Evolutionary conservation across 2,329 filamentous ascomycete genomes (phyloP).

Genomic region (Penicillium aurantiogriseum): DNA sequence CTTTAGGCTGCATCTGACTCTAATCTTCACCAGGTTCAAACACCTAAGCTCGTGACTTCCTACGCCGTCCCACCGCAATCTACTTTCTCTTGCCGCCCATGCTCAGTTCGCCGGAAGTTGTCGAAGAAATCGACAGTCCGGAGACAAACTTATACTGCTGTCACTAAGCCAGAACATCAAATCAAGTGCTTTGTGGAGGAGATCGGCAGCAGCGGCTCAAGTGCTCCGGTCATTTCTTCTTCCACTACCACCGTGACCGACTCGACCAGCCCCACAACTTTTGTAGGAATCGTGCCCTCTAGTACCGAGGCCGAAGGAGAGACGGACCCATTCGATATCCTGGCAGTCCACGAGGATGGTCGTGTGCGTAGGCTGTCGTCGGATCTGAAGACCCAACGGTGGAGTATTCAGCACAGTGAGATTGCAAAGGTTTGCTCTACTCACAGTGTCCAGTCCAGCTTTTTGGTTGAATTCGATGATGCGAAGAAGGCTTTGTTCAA

Average conservation of each 20-base stretch:
- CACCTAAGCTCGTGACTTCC: conserved; percentile 58
- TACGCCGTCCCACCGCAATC: conserved; percentile 62
- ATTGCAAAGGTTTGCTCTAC: conserved; percentile 28
- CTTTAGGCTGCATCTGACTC: conserved; percentile 4
- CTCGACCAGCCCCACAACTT: conserved; percentile 38
- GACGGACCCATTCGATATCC: conserved; percentile 38
- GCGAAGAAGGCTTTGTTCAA: conserved; percentile 42
- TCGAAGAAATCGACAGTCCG: conserved; percentile 44
- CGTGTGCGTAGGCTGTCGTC: conserved; percentile 41
- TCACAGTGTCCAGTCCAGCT: conserved; percentile 36
- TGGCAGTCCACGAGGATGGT: conserved; percentile 47
- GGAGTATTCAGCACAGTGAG: conserved; percentile 39
- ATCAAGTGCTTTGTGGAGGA: conserved; percentile 57
- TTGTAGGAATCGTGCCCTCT: conserved; percentile 40
- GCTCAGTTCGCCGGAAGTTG: conserved; percentile 56
- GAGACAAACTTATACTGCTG: conserved; percentile 57
- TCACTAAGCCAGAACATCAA: conserved; percentile 49
- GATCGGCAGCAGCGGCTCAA: conserved; percentile 31
- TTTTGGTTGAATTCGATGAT: conserved; percentile 43
- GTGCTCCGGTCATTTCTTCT: conserved; percentile 39
- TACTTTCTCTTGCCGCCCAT: conserved; percentile 57
- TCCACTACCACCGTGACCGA: conserved; percentile 39
- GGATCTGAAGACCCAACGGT: conserved; percentile 41
- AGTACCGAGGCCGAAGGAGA: conserved; percentile 24
- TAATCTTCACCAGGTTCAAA: conserved; percentile 52